Conservation (phyloP, 2,329 filamentous ascomycete species). For the Leptographium flavum region DNA sequence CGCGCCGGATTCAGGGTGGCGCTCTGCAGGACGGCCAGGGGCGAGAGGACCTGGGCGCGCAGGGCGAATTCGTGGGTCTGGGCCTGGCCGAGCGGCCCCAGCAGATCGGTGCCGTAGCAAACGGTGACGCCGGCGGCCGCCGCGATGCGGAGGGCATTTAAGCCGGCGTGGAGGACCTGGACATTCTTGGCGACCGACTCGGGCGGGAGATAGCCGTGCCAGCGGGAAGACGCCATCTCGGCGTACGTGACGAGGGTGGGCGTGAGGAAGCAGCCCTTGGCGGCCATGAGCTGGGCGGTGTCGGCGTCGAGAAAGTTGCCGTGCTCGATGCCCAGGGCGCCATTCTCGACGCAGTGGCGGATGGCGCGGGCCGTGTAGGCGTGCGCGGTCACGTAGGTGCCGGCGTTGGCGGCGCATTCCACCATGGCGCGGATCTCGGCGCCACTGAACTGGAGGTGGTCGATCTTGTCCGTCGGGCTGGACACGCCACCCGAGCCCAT, state of each 20-base stretch:
- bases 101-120: constrained; percentile 38
- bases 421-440: constrained; percentile 37
- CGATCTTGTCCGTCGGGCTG: constrained; percentile 33
- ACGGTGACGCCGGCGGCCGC: constrained; percentile 34
- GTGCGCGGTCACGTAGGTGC: constrained; percentile 38
- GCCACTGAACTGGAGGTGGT: constrained; percentile 35
- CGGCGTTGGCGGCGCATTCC: constrained; percentile 27
- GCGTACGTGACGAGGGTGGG: constrained; percentile 36
- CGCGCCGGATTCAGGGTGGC: constrained; percentile 35
- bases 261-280: constrained; percentile 31
- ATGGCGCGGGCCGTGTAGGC: constrained; percentile 37
- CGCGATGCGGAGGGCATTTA: constrained; percentile 29
- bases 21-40: constrained; percentile 30
- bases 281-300: constrained; percentile 31
- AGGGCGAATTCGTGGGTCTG: constrained; percentile 35
- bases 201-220: constrained; percentile 24
- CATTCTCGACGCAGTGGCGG: constrained; percentile 33
- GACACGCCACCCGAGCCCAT: constrained; percentile 39
- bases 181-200: constrained; percentile 30
- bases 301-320: constrained; percentile 23
- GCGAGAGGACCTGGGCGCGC: constrained; percentile 25
- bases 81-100: constrained; percentile 32
- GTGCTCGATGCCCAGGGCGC: constrained; percentile 33
- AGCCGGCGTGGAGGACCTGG: constrained; percentile 29
- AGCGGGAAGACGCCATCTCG: constrained; percentile 27